phyloP scores from a whole-genome alignment of 108 stramenopile genomes.

The Cyclostephanos invisitatus region DNA sequence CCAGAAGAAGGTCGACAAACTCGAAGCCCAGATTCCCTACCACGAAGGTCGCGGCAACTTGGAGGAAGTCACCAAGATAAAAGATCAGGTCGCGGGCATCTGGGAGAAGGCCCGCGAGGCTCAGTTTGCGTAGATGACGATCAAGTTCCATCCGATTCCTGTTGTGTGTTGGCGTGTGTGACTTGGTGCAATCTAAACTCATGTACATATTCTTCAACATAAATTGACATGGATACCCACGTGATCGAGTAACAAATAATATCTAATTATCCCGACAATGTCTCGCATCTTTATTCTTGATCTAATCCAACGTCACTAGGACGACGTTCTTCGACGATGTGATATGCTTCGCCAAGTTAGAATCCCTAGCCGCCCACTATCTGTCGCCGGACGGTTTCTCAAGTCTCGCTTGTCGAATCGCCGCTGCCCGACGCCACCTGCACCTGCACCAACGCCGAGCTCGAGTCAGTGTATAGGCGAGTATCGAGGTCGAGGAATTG shows the following conservation, averaged over 20 bases:
- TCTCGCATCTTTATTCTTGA: slow-evolving; percentile 33
- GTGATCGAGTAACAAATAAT: too few species aligned
- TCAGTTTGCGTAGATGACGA: slow-evolving; percentile 25
- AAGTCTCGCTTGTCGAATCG: slow-evolving; percentile 28
- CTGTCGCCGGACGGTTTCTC: slow-evolving; percentile 53
- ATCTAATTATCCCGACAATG: too few species aligned
- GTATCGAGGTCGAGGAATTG: slow-evolving; percentile 95
- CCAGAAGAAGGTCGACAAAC: slow-evolving; percentile 82
- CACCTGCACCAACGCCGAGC: slow-evolving; percentile 80
- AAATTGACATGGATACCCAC: too few species aligned
- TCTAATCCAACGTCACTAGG: slow-evolving; percentile 89
- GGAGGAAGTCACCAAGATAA: slow-evolving; percentile 82
- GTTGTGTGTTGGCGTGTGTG: slow-evolving; percentile 1
- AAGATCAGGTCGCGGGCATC: slow-evolving; percentile 68
- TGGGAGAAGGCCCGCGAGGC: slow-evolving; percentile 74
- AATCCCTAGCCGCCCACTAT: slow-evolving; percentile 79
- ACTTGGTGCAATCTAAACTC: slow-evolving; percentile 1
- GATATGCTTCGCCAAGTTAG: slow-evolving; percentile 85
- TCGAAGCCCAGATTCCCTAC: slow-evolving; percentile 81
- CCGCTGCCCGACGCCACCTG: slow-evolving; percentile 65
- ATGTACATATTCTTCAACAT: not conserved
- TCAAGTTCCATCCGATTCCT: not conserved
- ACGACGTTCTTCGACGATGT: slow-evolving; percentile 84
- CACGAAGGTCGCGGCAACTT: slow-evolving; percentile 83
- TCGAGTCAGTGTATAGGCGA: slow-evolving; percentile 90